These are phyloP conservation scores for Trichoderma endophyticum DNA, from an alignment of 2,329 filamentous ascomycete genomes.

Conservation along the genomic window DNA sequence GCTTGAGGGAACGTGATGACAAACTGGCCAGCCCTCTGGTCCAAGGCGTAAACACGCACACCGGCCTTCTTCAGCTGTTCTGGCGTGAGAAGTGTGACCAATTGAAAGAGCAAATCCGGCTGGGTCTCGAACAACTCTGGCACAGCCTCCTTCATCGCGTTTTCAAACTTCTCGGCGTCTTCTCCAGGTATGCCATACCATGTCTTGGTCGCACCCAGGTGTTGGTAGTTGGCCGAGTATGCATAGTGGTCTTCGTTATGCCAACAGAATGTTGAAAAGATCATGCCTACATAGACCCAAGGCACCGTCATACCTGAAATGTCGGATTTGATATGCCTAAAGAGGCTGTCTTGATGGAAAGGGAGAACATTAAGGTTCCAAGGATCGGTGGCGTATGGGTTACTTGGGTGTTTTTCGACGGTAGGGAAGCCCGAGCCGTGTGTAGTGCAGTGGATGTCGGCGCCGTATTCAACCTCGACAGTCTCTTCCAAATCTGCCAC, in stretches of 20 bases:
- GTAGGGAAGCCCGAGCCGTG: conserved; percentile 97
- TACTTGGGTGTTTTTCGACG: conserved; percentile 81
- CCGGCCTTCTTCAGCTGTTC: conserved; percentile 91
- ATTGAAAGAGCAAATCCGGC: conserved; percentile 90
- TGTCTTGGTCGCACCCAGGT: conserved; percentile 96
- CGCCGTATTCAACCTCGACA: conserved; percentile 96
- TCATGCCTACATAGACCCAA: conserved; percentile 99
- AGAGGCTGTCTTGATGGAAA: conserved; percentile 85
- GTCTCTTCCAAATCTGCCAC: conserved; percentile 93
- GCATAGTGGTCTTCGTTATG: conserved; percentile 98
- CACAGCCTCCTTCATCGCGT: conserved; percentile 90
- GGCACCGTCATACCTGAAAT: conserved; percentile 99
- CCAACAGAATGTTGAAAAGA: conserved; percentile 99
- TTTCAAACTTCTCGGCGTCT: conserved; percentile 91
- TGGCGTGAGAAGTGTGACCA: conserved; percentile 92
- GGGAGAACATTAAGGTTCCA: conserved; percentile 97
- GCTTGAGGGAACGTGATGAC: conserved; percentile 96
- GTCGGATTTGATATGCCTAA: conserved; percentile 95
- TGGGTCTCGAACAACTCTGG: conserved; percentile 97
- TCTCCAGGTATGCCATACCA: conserved; percentile 98
- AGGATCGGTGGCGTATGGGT: conserved; percentile 82
- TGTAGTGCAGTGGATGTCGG: conserved; percentile 96
- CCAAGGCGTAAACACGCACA: conserved; percentile 89
- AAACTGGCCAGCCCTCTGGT: conserved; percentile 92
- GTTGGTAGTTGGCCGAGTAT: conserved; percentile 97